Percentiles rank a stretch among this genome's conserved stretches.
Evolutionary conservation across 1,284 basidiomycete genomes (phyloP).

Genomic region (Lentinula novae-zelandiae): DNA sequence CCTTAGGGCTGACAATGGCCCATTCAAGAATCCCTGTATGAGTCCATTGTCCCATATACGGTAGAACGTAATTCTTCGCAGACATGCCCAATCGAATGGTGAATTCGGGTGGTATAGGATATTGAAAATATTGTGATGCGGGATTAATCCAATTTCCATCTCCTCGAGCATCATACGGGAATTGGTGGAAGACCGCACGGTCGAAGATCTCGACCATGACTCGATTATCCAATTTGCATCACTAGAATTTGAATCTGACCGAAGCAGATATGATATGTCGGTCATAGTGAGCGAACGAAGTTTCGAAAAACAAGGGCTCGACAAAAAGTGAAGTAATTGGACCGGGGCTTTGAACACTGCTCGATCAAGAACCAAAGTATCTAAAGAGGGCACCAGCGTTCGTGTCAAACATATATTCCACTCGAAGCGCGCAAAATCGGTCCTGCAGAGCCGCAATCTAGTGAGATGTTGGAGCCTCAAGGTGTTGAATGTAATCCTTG

Average conservation of each 20-base stretch:
- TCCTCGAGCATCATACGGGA: background rate
- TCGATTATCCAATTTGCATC: background rate
- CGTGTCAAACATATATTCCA: background rate
- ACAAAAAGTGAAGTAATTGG: constrained; percentile 3
- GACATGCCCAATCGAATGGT: background rate
- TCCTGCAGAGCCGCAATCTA: background rate
- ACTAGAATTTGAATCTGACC: background rate
- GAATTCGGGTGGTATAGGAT: background rate
- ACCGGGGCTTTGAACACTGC: background rate
- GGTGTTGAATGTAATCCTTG: constrained; percentile 2
- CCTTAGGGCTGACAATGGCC: background rate
- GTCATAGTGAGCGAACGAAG: constrained; percentile 4
- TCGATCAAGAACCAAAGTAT: background rate
- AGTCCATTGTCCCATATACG: background rate
- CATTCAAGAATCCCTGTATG: constrained; percentile 7
- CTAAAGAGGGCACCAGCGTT: background rate
- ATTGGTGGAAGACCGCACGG: background rate
- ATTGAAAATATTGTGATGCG: background rate
- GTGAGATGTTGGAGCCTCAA: background rate
- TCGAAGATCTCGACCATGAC: background rate
- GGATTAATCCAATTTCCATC: background rate
- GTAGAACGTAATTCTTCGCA: background rate
- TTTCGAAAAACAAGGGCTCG: constrained; percentile 1
- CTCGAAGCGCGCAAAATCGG: background rate
- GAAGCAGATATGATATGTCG: background rate